Evolutionary conservation across 495 filamentous ascomycete genomes (phyloP), one percentile per base, ranked within the genome.

Genomic region (Hyphodiscus hymeniophilus): DNA sequence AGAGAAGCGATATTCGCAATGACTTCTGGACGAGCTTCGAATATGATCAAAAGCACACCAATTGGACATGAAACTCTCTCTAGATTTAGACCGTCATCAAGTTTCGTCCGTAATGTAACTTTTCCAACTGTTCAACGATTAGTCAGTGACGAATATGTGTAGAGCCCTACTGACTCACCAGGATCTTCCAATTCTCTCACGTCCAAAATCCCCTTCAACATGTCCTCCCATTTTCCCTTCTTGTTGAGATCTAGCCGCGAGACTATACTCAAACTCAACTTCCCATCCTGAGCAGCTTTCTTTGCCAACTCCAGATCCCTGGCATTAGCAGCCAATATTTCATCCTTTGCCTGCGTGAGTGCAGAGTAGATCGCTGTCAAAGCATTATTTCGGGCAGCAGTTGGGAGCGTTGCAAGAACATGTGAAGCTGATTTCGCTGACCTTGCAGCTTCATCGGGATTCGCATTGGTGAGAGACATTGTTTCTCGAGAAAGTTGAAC

Each of bases 1-100:
- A 99, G 73, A n/a, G 94, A 84, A 45, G 91, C 87, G 51, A 99
- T 97, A 60, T 99, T 99, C 35, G 94, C 92, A 63, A 99, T 99
- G 47, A 99, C 94, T 63, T 99, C 92, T 7, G 92, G 92, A 23
- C 92, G 85, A 18, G 94, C 94, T 66, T 98, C 92, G 59, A 98
- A 98, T 50, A 98, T 97, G 55, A 97, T 94, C 40, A 98, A 73
- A 20, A 99, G 77, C 17, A 96, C 90, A 39, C 92, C 92, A 54
- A 99, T 97, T 1, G 92, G 92, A 59, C 87, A 96, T 22, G 87
- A 85, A 18, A 94, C 80, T 58, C 88, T 80, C 60, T 94, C 84
- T 32, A 97, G 75, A 22, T 79, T 75, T 35, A 99, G 74, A 21
- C 80, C 87, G 55, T 95, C 85, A 64, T 97, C 92, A n/a, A 99